Evolutionary conservation across 192 early-diverging fungal genomes (phyloP).

Genomic region (Bifiguratus adelaidae): DNA sequence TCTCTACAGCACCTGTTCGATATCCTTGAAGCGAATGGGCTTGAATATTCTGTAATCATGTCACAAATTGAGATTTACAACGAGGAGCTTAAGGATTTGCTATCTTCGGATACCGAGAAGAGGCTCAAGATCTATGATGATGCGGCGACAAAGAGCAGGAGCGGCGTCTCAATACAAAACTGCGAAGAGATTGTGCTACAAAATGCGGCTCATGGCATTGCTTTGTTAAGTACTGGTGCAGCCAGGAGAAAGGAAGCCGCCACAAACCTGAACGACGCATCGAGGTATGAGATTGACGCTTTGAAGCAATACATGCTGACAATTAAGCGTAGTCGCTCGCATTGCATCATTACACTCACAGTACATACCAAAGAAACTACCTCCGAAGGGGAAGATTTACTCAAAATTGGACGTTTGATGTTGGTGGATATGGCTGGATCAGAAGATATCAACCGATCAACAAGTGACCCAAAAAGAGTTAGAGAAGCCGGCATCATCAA

Average conservation of each 20-base stretch:
- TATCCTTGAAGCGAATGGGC: conserved; percentile 46
- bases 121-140: conserved; percentile 55
- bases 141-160: conserved; percentile 47
- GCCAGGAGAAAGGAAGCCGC: conserved; percentile 67
- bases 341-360: conserved; percentile 86
- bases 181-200: conserved; percentile 68
- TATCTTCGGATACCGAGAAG: conserved; percentile 41
- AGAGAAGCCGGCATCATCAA: conserved; percentile 90
- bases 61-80: conserved; percentile 94
- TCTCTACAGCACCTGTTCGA: conserved; percentile 74
- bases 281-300: conserved; percentile 53
- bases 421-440: conserved; percentile 94
- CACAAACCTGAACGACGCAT: conserved; percentile 84
- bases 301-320: background rate
- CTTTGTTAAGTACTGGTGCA: conserved; percentile 57
- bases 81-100: conserved; percentile 86
- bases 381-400: conserved; percentile 71
- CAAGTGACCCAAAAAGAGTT: conserved; percentile 72
- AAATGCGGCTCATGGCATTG: conserved; percentile 63
- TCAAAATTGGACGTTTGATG: conserved; percentile 90
- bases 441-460: conserved; percentile 85
- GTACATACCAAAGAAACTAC: conserved; percentile 80
- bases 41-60: conserved; percentile 74
- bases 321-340: conserved; percentile 64
- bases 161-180: conserved; percentile 70